Conservation (phyloP, 2,329 filamentous ascomycete species). For the Cordyceps farinosa region DNA sequence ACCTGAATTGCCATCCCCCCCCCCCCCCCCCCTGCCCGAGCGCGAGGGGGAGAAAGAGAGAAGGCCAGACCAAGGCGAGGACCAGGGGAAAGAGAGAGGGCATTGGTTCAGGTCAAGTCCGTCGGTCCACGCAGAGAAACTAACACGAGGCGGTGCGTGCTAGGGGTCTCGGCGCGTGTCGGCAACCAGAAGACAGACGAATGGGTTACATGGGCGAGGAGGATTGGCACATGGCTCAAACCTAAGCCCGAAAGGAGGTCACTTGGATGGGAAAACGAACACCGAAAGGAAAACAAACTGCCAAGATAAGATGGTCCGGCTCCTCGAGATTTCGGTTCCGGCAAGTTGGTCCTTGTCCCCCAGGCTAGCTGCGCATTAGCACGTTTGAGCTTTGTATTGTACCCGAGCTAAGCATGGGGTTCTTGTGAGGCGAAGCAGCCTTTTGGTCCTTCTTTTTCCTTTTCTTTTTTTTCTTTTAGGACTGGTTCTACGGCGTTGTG, state of each 20-base stretch:
- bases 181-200: not conserved
- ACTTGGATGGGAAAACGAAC: too few relatives aligned
- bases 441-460: not conserved
- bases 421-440: not conserved
- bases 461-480: not conserved
- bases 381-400: slow-evolving; percentile 3
- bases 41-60: not conserved
- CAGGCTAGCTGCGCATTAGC: slow-evolving; percentile 8
- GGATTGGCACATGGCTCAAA: not conserved
- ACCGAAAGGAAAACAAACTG: not conserved
- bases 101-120: not conserved
- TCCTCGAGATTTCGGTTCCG: slow-evolving; percentile 11
- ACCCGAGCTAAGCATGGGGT: slow-evolving; percentile 6
- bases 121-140: not conserved
- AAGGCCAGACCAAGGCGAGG: not conserved
- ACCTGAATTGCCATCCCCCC: not conserved
- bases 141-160: not conserved
- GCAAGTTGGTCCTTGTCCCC: slow-evolving; percentile 5
- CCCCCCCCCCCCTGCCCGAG: not conserved
- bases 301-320: not conserved
- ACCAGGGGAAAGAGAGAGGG: not conserved
- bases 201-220: not conserved
- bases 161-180: not conserved
- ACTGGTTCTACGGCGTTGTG: not conserved
- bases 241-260: not conserved